Conservation (phyloP, 768 basidiomycete species). For the Phylloporus sp. region DNA sequence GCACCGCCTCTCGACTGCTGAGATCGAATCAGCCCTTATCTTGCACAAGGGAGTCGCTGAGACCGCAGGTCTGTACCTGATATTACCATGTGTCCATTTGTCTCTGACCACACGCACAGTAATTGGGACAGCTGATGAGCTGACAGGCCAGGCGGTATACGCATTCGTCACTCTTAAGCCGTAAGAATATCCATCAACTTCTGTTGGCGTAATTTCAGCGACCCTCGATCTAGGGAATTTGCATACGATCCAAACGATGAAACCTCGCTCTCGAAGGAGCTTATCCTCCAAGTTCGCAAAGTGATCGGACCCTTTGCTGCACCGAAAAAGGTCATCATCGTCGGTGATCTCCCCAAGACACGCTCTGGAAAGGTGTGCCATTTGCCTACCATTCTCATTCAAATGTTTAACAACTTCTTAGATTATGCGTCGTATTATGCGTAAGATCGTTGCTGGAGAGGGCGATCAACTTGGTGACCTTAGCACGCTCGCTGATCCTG, state of each 20-base stretch:
- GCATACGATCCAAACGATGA: slow-evolving; percentile 69
- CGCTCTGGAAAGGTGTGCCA: slow-evolving; percentile 77
- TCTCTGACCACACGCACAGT: slow-evolving; percentile 37
- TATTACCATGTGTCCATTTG: not conserved
- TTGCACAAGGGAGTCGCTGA: slow-evolving; percentile 94
- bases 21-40: slow-evolving; percentile 96
- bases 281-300: slow-evolving; percentile 93
- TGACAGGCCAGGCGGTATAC: slow-evolving; percentile 92
- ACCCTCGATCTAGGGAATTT: slow-evolving; percentile 62
- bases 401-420: slow-evolving; percentile 16
- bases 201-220: not conserved
- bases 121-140: slow-evolving; percentile 80
- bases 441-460: slow-evolving; percentile 94
- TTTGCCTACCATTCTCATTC: not conserved
- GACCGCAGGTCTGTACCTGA: slow-evolving; percentile 58
- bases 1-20: slow-evolving; percentile 93
- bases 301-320: slow-evolving; percentile 97
- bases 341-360: slow-evolving; percentile 88
- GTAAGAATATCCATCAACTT: slow-evolving; percentile 41
- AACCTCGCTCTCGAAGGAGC: slow-evolving; percentile 71
- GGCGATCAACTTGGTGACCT: slow-evolving; percentile 95
- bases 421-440: slow-evolving; percentile 95
- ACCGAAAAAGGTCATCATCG: slow-evolving; percentile 87
- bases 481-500: slow-evolving; percentile 87
- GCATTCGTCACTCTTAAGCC: slow-evolving; percentile 95